Base-by-base conservation (phyloP, 805 yeast genomes). In the Torulaspora delbrueckii region DNA sequence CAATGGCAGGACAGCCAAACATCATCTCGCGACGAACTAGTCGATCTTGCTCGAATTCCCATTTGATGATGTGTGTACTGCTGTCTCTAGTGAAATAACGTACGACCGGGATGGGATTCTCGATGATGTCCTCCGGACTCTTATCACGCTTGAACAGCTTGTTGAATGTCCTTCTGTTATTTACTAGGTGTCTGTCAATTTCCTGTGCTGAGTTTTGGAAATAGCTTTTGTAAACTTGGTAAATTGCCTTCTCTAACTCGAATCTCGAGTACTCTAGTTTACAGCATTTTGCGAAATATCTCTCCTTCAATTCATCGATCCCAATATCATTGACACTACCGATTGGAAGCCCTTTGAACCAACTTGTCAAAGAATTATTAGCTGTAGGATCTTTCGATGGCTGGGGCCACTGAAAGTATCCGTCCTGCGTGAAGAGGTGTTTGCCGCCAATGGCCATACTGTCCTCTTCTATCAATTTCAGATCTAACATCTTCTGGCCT, bases 401-500 rank as follows among this genome's bases (percentile, higher is more conserved):
- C n/a, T 37, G 32, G 30, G 37, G 38, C 58, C 56, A 54, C 22
- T 32, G 37, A 26, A 53, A 54, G 27, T 43, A 47, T 10, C 38
- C 46, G 3, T 48, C 47, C 19, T 28, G 31, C 13, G 47, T 37
- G 42, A 51, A 54, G 22, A 19, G 30, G 18, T 27, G 32, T 14
- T 37, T 42, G 22, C 39, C 32, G 16, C 33, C 33, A 13, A 31
- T 28, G 26, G 32, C 26, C 24, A 37, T 7, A 25, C 34, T 9
- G 32, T 26, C 39, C 3, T 28, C 40, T 7, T 33, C 37, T 9
- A 43, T 26, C 23, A 43, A 6, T n/a, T 33, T 33, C 30, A 37
- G 16, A 10, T 33, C 34, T 13, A 43, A 13, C 19, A 43, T 13
- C n/a, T 10, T 25, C 43, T 68, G 70, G 1, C 71, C 71, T 23